These are phyloP conservation scores for Tolypocladium guangdongense DNA, from an alignment of 2,329 filamentous ascomycete genomes.

Conservation along the genomic window DNA sequence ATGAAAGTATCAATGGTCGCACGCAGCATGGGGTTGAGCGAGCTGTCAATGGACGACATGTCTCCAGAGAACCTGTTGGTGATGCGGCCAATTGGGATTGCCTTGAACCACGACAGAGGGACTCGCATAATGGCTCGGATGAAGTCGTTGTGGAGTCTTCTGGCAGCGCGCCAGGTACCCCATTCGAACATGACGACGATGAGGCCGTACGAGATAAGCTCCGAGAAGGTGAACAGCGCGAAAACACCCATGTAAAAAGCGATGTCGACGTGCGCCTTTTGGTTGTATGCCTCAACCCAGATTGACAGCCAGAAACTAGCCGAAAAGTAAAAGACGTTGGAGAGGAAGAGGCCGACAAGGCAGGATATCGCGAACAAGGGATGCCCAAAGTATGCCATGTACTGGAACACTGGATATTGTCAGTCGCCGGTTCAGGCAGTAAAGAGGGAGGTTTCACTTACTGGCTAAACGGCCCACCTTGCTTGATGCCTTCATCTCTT, in stretches of 20 bases:
- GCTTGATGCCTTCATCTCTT: slow-evolving; percentile 36
- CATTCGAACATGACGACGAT: slow-evolving; percentile 38
- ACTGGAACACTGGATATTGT: slow-evolving; percentile 29
- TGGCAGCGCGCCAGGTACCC: slow-evolving; percentile 46
- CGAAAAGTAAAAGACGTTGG: slow-evolving; percentile 29
- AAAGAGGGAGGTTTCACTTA: slow-evolving; percentile 14
- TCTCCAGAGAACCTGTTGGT: slow-evolving; percentile 47
- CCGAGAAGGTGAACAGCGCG: slow-evolving; percentile 31
- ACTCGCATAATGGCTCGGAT: slow-evolving; percentile 41
- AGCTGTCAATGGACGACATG: slow-evolving; percentile 42
- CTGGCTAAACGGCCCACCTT: slow-evolving; percentile 32
- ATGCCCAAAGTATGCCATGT: slow-evolving; percentile 40
- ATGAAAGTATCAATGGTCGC: slow-evolving; percentile 29
- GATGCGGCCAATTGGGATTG: slow-evolving; percentile 39
- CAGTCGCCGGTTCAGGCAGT: slow-evolving; percentile 5
- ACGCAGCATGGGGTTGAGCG: slow-evolving; percentile 33
- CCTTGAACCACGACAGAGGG: slow-evolving; percentile 46
- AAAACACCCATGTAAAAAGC: slow-evolving; percentile 45
- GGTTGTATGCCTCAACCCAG: slow-evolving; percentile 41
- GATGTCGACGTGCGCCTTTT: slow-evolving; percentile 30
- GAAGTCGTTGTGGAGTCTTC: slow-evolving; percentile 39
- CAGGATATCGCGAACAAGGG: slow-evolving; percentile 29
- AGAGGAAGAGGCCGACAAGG: slow-evolving; percentile 26
- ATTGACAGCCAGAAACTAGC: slow-evolving; percentile 38
- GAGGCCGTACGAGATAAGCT: slow-evolving; percentile 28